phyloP scores from a whole-genome alignment of 202 grass and related monocot species.

The Musa balbisiana region DNA sequence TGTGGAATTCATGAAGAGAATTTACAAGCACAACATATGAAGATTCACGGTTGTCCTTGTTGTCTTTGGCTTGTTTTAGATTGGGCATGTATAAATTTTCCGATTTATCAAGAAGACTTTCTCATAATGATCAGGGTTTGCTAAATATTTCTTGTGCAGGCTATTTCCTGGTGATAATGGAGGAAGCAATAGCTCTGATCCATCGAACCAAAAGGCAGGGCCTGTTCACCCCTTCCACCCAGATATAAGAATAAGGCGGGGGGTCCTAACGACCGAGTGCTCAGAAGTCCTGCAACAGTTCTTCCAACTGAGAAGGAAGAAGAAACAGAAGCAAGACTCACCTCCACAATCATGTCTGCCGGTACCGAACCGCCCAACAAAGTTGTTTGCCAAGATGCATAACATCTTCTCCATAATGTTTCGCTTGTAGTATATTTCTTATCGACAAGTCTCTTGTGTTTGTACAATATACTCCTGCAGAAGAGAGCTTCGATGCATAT shows the following conservation, averaged over 20 bases:
- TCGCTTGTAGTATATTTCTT: conserved; percentile 36
- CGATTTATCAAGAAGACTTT: too few species aligned
- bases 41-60: too few species aligned
- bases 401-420: conserved; percentile 65
- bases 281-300: conserved; percentile 74
- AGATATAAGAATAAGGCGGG: conserved; percentile 56
- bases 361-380: conserved; percentile 44
- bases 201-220: conserved; percentile 29
- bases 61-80: too few species aligned
- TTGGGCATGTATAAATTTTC: not conserved
- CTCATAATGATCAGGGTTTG: not conserved
- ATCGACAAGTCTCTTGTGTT: not conserved
- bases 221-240: conserved; percentile 79
- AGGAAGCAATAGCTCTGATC: conserved; percentile 38
- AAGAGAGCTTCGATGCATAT: not conserved
- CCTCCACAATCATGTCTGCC: conserved; percentile 27
- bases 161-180: conserved; percentile 70
- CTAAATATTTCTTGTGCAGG: conserved; percentile 26
- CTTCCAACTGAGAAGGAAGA: conserved; percentile 74
- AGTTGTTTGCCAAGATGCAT: conserved; percentile 73
- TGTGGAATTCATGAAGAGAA: too few species aligned
- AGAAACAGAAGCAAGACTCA: conserved; percentile 44
- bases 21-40: too few species aligned
- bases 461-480: not conserved
- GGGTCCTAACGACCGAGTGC: conserved; percentile 56